Percentiles rank a stretch among this genome's conserved stretches.
Conservation (phyloP, 2,329 filamentous ascomycete genomes). For the Apiospora kogelbergensis region DNA sequence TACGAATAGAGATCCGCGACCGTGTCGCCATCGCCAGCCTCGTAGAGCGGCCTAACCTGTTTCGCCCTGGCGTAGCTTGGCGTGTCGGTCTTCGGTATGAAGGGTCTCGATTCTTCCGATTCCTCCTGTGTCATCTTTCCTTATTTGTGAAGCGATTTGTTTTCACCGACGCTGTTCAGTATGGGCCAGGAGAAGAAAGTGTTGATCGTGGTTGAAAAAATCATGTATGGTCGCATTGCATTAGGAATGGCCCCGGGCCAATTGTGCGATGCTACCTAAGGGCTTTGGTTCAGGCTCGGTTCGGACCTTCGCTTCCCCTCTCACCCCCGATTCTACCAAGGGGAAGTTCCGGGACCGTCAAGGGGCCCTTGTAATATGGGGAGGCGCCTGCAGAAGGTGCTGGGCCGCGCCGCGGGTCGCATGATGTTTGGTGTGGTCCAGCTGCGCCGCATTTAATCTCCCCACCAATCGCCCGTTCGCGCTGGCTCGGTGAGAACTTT, state of each 20-base stretch:
- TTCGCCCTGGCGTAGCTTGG: constrained; percentile 2
- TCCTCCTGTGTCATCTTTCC: neutral
- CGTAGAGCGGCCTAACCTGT: neutral
- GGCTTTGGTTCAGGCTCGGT: neutral
- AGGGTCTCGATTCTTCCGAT: neutral
- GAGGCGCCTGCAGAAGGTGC: neutral
- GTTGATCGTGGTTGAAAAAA: neutral
- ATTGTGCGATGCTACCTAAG: neutral
- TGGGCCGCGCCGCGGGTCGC: neutral
- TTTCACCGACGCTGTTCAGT: neutral
- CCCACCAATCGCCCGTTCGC: neutral
- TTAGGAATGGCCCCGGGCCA: neutral
- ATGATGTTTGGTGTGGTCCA: neutral
- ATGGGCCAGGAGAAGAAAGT: neutral
- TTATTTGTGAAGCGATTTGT: too few relatives aligned
- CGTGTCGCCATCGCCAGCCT: neutral
- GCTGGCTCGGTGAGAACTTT: neutral
- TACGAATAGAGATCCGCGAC: neutral
- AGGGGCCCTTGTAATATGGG: neutral
- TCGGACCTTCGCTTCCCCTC: neutral
- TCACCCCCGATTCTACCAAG: neutral
- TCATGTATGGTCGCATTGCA: neutral
- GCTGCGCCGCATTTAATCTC: constrained; percentile 1
- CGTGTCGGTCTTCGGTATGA: neutral
- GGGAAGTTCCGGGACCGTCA: neutral